Conservation (phyloP, 805 yeast genomes). For the Hermanozyma aechmeae region DNA sequence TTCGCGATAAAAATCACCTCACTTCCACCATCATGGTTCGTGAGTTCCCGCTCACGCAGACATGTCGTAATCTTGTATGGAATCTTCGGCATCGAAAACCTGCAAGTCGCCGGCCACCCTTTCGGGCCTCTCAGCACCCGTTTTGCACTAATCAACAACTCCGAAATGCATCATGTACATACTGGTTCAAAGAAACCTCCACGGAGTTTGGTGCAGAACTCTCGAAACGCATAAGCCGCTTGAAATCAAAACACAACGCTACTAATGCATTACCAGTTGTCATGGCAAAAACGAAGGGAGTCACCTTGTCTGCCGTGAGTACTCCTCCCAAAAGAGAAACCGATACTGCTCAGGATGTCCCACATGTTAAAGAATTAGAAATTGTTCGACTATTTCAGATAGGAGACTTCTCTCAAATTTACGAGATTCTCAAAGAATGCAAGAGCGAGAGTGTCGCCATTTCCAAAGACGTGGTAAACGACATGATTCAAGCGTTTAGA, state of each 20-base stretch:
- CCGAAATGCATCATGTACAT: constrained; percentile 8
- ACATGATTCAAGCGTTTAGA: constrained; percentile 7
- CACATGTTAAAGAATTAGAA: constrained; percentile 4
- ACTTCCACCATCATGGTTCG: constrained; percentile 6
- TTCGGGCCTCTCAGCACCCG: constrained; percentile 8
- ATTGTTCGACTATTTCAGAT: constrained; percentile 6
- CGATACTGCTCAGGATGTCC: not conserved
- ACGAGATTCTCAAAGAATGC: constrained; percentile 3
- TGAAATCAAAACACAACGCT: too few relatives aligned
- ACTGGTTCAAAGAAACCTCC: constrained; percentile 10
- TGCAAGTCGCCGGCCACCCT: constrained; percentile 5
- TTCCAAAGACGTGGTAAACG: constrained; percentile 5
- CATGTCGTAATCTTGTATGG: constrained; percentile 6
- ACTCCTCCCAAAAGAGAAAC: not conserved
- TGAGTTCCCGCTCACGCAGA: constrained; percentile 7
- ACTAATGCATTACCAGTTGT: not conserved
- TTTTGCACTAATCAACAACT: constrained; percentile 10
- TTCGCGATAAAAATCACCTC: too few relatives aligned
- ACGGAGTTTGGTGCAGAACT: constrained; percentile 3
- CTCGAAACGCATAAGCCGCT: not conserved
- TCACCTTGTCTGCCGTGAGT: not conserved
- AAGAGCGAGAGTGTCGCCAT: constrained; percentile 3
- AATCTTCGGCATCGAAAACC: constrained; percentile 8
- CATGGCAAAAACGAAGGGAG: not conserved
- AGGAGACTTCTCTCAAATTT: constrained; percentile 6